Percentiles rank a stretch among this genome's conserved stretches.
phyloP scores from a whole-genome alignment of 208 protist genomes.

The Lotmaria passim region DNA sequence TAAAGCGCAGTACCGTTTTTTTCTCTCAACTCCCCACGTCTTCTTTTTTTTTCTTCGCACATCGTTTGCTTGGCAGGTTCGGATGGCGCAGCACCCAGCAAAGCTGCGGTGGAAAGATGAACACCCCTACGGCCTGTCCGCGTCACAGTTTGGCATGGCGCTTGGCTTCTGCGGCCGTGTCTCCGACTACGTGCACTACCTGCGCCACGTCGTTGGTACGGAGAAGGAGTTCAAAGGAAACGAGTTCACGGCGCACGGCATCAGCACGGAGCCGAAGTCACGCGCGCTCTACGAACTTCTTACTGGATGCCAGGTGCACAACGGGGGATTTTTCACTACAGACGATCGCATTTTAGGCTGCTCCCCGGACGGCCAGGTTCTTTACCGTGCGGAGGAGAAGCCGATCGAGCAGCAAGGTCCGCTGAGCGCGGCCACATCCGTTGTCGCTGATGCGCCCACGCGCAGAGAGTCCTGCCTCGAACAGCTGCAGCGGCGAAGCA shows the following conservation, averaged over 20 bases:
- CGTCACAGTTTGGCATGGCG: constrained; percentile 88
- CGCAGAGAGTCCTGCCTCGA: not conserved
- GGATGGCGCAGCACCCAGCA: constrained; percentile 75
- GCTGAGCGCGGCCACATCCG: not conserved
- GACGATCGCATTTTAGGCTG: constrained; percentile 69
- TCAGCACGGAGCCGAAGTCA: constrained; percentile 80
- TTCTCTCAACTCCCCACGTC: no score
- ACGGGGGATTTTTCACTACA: constrained; percentile 86
- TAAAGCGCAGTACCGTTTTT: no score
- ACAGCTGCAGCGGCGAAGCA: not conserved
- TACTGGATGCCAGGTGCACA: constrained; percentile 63
- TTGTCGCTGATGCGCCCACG: not conserved
- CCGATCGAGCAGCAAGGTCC: constrained; percentile 3
- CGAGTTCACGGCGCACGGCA: constrained; percentile 77
- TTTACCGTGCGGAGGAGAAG: constrained; percentile 33
- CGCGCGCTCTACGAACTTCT: constrained; percentile 85
- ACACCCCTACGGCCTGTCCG: constrained; percentile 68
- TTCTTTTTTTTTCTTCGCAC: constrained; percentile 3
- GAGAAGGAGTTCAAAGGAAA: constrained; percentile 86
- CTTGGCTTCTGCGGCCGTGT: constrained; percentile 82
- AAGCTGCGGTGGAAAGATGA: constrained; percentile 69
- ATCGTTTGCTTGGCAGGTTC: not conserved
- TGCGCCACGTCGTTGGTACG: constrained; percentile 74
- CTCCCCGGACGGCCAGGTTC: constrained; percentile 83
- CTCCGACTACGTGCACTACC: constrained; percentile 84